Conservation (phyloP, 345 rosid genomes). For the Euphorbia pulcherrima region DNA sequence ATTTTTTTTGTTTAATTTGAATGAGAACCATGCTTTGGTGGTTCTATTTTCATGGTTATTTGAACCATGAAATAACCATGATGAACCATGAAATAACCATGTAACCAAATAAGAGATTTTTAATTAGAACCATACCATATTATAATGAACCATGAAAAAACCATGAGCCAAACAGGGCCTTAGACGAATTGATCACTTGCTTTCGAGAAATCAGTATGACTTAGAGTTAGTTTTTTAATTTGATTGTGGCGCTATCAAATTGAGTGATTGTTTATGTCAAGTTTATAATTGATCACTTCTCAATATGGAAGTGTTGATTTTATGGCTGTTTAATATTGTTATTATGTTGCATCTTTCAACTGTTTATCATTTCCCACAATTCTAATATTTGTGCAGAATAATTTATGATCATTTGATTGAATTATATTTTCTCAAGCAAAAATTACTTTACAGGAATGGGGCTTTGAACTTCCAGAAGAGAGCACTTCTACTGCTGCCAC, state of each 20-base stretch:
- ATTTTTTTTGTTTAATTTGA: no score
- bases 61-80: no score
- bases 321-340: neutral
- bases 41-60: no score
- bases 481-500: slow-evolving; percentile 55
- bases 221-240: neutral
- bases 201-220: neutral
- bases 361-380: neutral
- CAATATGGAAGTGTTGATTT: neutral
- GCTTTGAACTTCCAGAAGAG: slow-evolving; percentile 52
- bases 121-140: no score
- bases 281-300: neutral
- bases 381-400: neutral
- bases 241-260: neutral
- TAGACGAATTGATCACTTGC: no score
- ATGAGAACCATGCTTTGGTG: no score
- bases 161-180: no score
- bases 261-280: neutral
- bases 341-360: neutral
- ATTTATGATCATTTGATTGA: neutral
- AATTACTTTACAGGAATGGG: slow-evolving; percentile 71
- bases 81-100: no score
- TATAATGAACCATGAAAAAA: no score
- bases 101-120: no score
- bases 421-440: slow-evolving; percentile 14